phyloP scores from a whole-genome alignment of 176 grass and related monocot genomes.

The Avena eriantha region DNA sequence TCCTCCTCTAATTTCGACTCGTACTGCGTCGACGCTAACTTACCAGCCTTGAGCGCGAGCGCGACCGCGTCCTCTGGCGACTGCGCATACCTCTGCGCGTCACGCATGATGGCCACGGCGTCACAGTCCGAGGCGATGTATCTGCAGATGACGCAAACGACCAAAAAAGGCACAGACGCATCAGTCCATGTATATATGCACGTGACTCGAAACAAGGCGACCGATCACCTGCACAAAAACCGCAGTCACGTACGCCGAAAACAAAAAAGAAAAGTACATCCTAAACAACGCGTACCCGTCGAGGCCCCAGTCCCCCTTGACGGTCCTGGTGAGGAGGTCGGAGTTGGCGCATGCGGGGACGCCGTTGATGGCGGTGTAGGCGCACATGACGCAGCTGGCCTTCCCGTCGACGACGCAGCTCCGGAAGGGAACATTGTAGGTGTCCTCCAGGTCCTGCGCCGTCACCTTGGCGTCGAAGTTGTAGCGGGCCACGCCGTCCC shows the following conservation, averaged over 20 bases:
- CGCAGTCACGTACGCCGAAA: neutral
- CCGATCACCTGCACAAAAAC: too few relatives aligned
- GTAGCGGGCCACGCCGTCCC: constrained; percentile 56
- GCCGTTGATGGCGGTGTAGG: constrained; percentile 74
- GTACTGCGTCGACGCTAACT: neutral
- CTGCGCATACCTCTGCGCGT: constrained; percentile 25
- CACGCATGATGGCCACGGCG: constrained; percentile 37
- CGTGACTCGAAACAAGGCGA: neutral
- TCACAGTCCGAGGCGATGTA: constrained; percentile 52
- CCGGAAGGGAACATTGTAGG: constrained; percentile 68
- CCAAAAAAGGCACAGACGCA: constrained; percentile 14
- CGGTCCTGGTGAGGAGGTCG: constrained; percentile 55
- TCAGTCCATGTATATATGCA: neutral
- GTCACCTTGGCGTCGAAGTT: constrained; percentile 58
- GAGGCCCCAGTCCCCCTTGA: constrained; percentile 52
- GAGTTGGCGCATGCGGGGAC: constrained; percentile 63
- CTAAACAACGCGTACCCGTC: constrained; percentile 45
- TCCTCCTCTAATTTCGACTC: neutral
- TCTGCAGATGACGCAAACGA: constrained; percentile 31
- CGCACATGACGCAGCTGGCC: constrained; percentile 73
- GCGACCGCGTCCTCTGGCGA: constrained; percentile 40
- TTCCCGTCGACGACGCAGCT: constrained; percentile 63
- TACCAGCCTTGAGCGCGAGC: constrained; percentile 33
- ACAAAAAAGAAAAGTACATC: neutral
- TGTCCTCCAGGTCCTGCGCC: constrained; percentile 74